A percentile compares a stretch with the other conserved stretches of the same genome.
Evolutionary conservation across 192 early-diverging fungal species (phyloP).

Genomic region (Coemansia sp.): DNA sequence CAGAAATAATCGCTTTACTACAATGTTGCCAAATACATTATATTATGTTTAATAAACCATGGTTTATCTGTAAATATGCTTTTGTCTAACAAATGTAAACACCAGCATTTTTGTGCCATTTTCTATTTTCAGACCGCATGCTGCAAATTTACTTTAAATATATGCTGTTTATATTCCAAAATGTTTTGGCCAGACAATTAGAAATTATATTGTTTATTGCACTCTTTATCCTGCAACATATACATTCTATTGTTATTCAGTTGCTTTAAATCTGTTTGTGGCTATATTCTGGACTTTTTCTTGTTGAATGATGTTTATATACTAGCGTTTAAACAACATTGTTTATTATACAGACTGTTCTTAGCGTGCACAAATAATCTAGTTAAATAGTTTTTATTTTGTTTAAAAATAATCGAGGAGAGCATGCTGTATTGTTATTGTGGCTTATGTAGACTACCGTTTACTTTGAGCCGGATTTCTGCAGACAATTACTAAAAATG

Average conservation of each 20-base stretch:
- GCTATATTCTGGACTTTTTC: not conserved
- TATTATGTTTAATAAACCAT: not conserved
- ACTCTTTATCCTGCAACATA: not conserved
- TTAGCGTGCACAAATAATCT: not conserved
- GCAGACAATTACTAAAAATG: not conserved
- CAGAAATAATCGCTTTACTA: not conserved
- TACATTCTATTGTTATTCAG: not conserved
- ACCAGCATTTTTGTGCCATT: not conserved
- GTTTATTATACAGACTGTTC: not conserved
- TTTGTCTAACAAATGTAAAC: conserved; percentile 2
- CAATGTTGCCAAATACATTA: not conserved
- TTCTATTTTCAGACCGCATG: not conserved
- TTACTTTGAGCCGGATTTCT: not conserved
- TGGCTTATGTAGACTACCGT: not conserved
- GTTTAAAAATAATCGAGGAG: not conserved
- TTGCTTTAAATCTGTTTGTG: not conserved
- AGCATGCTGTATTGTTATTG: not conserved
- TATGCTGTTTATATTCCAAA: not conserved
- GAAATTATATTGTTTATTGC: not conserved
- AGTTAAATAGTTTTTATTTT: not conserved
- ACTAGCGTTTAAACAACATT: not conserved
- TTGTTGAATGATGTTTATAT: not conserved
- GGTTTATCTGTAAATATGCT: not conserved
- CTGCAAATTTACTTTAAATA: not conserved
- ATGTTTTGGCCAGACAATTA: not conserved